Evolutionary conservation across 1,284 basidiomycete species (phyloP), one percentile per base, ranked within the genome.

Genomic region (Trichosporon asahii): DNA sequence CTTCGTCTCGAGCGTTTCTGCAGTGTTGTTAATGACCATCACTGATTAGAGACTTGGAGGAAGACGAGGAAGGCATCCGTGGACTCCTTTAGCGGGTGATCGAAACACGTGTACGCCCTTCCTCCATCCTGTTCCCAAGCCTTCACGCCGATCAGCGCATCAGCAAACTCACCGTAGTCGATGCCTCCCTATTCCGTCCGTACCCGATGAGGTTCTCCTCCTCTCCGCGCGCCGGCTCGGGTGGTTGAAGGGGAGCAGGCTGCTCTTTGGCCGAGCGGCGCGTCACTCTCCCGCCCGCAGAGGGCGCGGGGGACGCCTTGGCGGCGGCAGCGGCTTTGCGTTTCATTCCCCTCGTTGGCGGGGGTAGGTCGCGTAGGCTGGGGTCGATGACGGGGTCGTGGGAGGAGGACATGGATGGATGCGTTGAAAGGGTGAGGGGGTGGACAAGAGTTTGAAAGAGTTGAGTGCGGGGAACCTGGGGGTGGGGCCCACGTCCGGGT

Each of bases 181-280:
- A 55, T 70, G 70, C 72, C 68, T 76, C 74, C 29, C 57, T 61
- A 61, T 33, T 31, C 29, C 57, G 27, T 33, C 57, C 57, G 68
- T 76, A 78, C 12, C 72, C 72, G 55, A 76, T 76, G 66, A 78
- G 64, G 66, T 79, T 78, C 72, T 77, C 78, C 69, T 80, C 79
- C 64, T 80, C 77, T 2, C 78, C 77, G 31, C 78, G 71, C 11
- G 73, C 29, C 0, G 79, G 77, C 68, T 78, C 77, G 4, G 23
- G 35, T 14, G 35, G 35, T 14, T 37, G 35, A 37, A 37, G 68
- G 33, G 29, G 35, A 21, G 46, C 37, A 40, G 18, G 40, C 37
- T 21, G 21, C 53, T n/a, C 18, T 37, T 46, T 25, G 23, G 64
- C 64, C 12, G 65, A 65, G 37, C 64, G 53, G 7, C 65, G 64